A percentile compares a stretch with the other conserved stretches of the same genome.
Evolutionary conservation across 2,329 filamentous ascomycete genomes (phyloP).

Genomic region (Ophiostoma sp.): DNA sequence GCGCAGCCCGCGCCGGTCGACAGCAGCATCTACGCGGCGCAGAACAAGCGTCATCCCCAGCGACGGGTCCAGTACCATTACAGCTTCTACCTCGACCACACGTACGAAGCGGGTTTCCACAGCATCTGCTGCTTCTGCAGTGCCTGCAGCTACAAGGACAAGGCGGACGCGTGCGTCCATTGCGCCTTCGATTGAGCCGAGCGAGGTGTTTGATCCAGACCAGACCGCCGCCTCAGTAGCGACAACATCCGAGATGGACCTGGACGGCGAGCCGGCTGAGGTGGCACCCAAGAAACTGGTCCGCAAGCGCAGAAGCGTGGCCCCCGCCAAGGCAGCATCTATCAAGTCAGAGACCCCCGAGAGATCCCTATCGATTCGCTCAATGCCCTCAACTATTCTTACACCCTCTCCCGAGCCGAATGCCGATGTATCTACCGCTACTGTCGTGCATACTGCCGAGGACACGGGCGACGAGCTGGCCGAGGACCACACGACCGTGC

Average conservation of each 20-base stretch:
- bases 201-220: conserved; percentile 55
- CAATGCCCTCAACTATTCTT: conserved; percentile 5
- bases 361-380: conserved; percentile 13
- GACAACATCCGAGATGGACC: conserved; percentile 2
- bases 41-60: conserved; percentile 39
- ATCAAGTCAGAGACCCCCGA: conserved; percentile 33
- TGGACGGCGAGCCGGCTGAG: conserved; percentile 16
- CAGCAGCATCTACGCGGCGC: conserved; percentile 30
- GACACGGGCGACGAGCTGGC: conserved; percentile 17
- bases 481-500: conserved; percentile 14
- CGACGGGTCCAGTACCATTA: conserved; percentile 28
- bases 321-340: conserved; percentile 30
- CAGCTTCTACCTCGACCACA: not conserved
- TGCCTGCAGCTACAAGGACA: conserved; percentile 36
- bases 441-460: conserved; percentile 1
- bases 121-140: conserved; percentile 22
- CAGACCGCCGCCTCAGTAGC: conserved; percentile 35
- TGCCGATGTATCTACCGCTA: not conserved
- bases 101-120: conserved; percentile 9
- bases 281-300: conserved; percentile 35
- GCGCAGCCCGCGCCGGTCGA: conserved; percentile 41
- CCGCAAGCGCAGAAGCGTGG: conserved; percentile 63
- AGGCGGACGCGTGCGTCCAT: conserved; percentile 39
- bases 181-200: conserved; percentile 36
- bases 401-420: conserved; percentile 14